Base-by-base conservation (phyloP, 305 asterid genomes). In the Fraxinus sp. region DNA sequence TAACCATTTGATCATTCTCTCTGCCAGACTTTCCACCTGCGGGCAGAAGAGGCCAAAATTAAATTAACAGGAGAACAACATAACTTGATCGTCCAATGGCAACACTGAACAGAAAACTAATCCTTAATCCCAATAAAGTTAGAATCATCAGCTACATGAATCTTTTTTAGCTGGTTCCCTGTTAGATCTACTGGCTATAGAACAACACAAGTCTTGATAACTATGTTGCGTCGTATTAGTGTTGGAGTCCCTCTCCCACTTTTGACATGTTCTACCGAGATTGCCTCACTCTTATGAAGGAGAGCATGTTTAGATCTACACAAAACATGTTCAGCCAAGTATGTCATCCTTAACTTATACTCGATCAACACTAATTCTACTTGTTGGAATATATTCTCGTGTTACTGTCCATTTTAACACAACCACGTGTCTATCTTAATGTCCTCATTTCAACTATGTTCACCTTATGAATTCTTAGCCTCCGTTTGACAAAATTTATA, bases 1-100 rank as follows among this genome's bases (percentile, higher is more conserved):
- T 72, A 95, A 83, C 99, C 99, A 95, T 90, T 89, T 92, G 81
- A 89, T 90, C 98, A 95, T 89, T 87, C 91, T 93, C 90, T 86
- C 86, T 0, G 87, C 93, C 66, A 96, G 95, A 82, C 81, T 83
- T 87, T 87, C 92, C 80, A 96, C 98, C 99, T 96, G 88, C 80
- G 83, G 84, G 81, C 7, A 80, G 75, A 37, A 71, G 11, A 30
- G 76, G 43, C 18, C 43, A 30, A 71, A 37, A 68, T 66, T 10
- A 66, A 66, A 18, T 66, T 26, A 26, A 66, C 13, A 22, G 33
- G 16, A 62, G 46, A 78, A 71, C 52, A 78, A 30, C 14, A 36
- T 11, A 68, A 68, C 20, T 28, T 68, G 37, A 37, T 64, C 79
- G 68, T 78, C 80, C 35, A 52, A 14, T 20, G 37, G 8, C 16